A percentile compares a stretch with the other conserved stretches of the same genome.
These are phyloP conservation scores for Mollisiaceae sp. DNA, from an alignment of 2,329 filamentous ascomycete genomes.

Conservation along the genomic window DNA sequence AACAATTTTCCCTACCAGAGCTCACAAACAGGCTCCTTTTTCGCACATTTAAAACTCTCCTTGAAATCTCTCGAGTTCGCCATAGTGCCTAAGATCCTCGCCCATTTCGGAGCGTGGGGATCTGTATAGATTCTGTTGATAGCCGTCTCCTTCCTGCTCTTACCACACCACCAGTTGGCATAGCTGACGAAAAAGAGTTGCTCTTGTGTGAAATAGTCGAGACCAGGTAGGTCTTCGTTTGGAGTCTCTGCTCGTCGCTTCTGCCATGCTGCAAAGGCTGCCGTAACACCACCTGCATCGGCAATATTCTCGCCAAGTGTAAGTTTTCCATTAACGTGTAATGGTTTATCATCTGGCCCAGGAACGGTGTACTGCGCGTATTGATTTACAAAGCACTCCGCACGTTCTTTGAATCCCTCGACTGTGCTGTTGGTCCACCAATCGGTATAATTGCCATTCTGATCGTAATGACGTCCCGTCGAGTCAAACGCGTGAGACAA, in stretches of 20 bases:
- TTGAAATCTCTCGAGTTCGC: slow-evolving; percentile 71
- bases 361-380: slow-evolving; percentile 65
- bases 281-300: slow-evolving; percentile 69
- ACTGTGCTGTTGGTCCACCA: slow-evolving; percentile 71
- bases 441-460: slow-evolving; percentile 66
- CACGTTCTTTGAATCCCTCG: slow-evolving; percentile 60
- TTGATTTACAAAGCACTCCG: slow-evolving; percentile 71
- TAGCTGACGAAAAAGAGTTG: slow-evolving; percentile 74
- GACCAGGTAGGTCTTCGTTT: slow-evolving; percentile 61
- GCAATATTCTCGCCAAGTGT: slow-evolving; percentile 75
- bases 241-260: slow-evolving; percentile 57
- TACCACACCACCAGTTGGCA: slow-evolving; percentile 70
- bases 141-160: slow-evolving; percentile 62
- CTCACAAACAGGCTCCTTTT: slow-evolving; percentile 70
- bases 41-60: slow-evolving; percentile 69
- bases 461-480: slow-evolving; percentile 66
- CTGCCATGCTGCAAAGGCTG: slow-evolving; percentile 70
- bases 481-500: slow-evolving; percentile 74
- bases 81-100: slow-evolving; percentile 66
- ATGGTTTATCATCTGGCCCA: slow-evolving; percentile 58
- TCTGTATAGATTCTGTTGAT: slow-evolving; percentile 65
- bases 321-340: slow-evolving; percentile 66
- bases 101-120: slow-evolving; percentile 67
- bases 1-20: slow-evolving; percentile 58
- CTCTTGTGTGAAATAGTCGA: slow-evolving; percentile 67